These are phyloP conservation scores for Vitis vinifera DNA, from an alignment of 164 flowering plant species.

Conservation along the genomic window ASM3070453v1 NC_081811.1:25191501-25192000, in stretches of 20 bases:
- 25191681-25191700: neutral
- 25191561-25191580: too few relatives aligned
- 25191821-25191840: constrained; percentile 7
- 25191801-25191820: neutral
- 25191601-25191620: too few relatives aligned
- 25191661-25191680: neutral
- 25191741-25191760: constrained; percentile 8
- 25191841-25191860: constrained; percentile 65
- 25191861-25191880: constrained; percentile 44
- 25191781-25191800: constrained; percentile 7
- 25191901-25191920: constrained; percentile 59
- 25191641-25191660: too few relatives aligned
- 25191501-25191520: too few relatives aligned
- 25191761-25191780: constrained; percentile 3
- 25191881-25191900: constrained; percentile 90
- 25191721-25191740: neutral
- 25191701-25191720: constrained; percentile 8
- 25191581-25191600: too few relatives aligned
- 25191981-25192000: constrained; percentile 73
- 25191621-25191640: too few relatives aligned
- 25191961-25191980: constrained; percentile 89
- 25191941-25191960: constrained; percentile 84
- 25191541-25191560: too few relatives aligned
- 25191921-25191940: constrained; percentile 73
- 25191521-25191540: too few relatives aligned